Percentiles rank a stretch among this genome's conserved stretches.
phyloP scores from a whole-genome alignment of 2,329 filamentous ascomycete genomes.

The Gnomoniopsis sp. region DNA sequence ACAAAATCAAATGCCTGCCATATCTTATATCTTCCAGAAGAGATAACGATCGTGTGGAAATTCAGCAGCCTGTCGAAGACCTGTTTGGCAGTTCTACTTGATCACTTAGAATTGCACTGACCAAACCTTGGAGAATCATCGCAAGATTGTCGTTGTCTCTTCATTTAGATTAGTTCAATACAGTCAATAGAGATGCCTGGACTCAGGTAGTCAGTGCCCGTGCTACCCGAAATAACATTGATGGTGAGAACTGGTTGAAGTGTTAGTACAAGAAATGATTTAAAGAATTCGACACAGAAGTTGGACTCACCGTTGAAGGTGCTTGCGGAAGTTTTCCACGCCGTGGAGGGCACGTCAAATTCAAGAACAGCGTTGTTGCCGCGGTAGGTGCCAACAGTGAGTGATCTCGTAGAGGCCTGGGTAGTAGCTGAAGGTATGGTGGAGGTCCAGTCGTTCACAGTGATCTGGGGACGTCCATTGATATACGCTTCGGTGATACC shows the following conservation, averaged over 20 bases:
- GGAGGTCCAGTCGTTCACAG: slow-evolving; percentile 29
- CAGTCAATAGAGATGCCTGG: slow-evolving; percentile 28
- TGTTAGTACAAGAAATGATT: neutral
- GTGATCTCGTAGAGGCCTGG: slow-evolving; percentile 28
- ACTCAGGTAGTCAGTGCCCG: slow-evolving; percentile 26
- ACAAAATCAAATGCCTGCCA: no score
- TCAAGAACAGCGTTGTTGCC: slow-evolving; percentile 29
- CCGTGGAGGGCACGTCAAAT: slow-evolving; percentile 25
- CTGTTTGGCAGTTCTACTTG: no score
- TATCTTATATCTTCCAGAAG: no score
- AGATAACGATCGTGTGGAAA: no score
- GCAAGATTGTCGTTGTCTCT: no score
- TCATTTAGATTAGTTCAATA: slow-evolving; percentile 22
- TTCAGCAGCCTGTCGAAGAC: no score
- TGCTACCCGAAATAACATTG: slow-evolving; percentile 27
- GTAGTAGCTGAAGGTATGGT: slow-evolving; percentile 24
- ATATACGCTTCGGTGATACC: slow-evolving; percentile 31
- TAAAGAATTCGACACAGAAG: neutral
- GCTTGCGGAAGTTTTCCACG: slow-evolving; percentile 25
- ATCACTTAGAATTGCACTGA: no score
- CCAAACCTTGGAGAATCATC: no score
- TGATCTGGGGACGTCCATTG: slow-evolving; percentile 28
- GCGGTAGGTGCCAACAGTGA: slow-evolving; percentile 32
- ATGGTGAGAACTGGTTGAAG: slow-evolving; percentile 22
- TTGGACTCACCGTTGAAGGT: slow-evolving; percentile 23